These are phyloP conservation scores for Nectriaceae sp. DNA, from an alignment of 2,329 filamentous ascomycete genomes.

Conservation along the genomic window DNA sequence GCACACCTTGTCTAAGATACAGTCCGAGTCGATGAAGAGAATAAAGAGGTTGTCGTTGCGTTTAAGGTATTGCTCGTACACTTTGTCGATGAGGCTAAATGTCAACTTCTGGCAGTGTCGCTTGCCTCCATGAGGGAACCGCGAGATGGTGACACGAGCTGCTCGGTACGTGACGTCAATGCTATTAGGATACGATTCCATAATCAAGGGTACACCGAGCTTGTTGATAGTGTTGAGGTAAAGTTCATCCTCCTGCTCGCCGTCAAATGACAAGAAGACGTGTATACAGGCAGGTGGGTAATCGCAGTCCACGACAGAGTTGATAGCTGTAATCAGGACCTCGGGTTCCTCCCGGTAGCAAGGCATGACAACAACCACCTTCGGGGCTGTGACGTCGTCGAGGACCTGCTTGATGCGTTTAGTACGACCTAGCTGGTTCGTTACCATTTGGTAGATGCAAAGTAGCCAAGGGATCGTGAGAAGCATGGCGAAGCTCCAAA, in stretches of 20 bases:
- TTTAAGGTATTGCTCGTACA: slow-evolving; percentile 85
- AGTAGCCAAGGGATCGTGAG: slow-evolving; percentile 90
- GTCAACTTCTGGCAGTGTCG: slow-evolving; percentile 91
- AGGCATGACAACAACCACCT: slow-evolving; percentile 95
- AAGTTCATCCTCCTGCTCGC: slow-evolving; percentile 83
- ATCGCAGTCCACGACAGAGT: slow-evolving; percentile 91
- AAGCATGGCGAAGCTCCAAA: slow-evolving; percentile 86
- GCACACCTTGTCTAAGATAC: slow-evolving; percentile 87
- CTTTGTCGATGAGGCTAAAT: slow-evolving; percentile 89
- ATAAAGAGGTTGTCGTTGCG: slow-evolving; percentile 92
- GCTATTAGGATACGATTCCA: slow-evolving; percentile 80
- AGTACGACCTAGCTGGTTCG: slow-evolving; percentile 78
- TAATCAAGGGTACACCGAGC: slow-evolving; percentile 76
- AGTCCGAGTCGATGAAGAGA: slow-evolving; percentile 96
- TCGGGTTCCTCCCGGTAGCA: slow-evolving; percentile 92
- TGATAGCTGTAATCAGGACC: slow-evolving; percentile 79
- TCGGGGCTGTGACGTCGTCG: slow-evolving; percentile 84
- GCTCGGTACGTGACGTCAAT: slow-evolving; percentile 86
- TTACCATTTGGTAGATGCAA: slow-evolving; percentile 89
- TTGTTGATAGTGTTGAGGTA: slow-evolving; percentile 85
- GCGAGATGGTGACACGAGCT: slow-evolving; percentile 84
- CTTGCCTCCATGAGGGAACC: slow-evolving; percentile 93
- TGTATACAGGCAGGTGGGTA: slow-evolving; percentile 92
- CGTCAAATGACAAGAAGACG: slow-evolving; percentile 94
- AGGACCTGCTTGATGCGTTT: slow-evolving; percentile 82